These are phyloP conservation scores for Limonium bicolor DNA, from an alignment of 148 eudicot species.

Conservation along the genomic window DNA sequence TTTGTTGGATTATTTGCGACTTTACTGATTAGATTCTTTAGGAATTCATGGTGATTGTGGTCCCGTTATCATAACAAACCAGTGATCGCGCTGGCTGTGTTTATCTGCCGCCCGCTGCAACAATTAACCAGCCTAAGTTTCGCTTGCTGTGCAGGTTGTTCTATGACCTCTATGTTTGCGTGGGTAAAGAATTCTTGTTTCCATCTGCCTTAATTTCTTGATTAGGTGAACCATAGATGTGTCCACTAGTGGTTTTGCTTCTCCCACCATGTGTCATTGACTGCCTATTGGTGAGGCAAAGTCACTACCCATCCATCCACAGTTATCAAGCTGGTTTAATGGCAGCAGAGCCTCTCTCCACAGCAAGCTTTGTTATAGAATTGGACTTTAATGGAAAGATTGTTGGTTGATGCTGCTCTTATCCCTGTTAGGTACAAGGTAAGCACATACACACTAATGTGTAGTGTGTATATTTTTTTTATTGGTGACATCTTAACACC, in stretches of 20 bases:
- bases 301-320: conserved; percentile 53
- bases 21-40: too few relatives aligned
- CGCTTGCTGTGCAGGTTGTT: too few relatives aligned
- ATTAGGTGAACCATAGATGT: too few relatives aligned
- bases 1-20: too few relatives aligned
- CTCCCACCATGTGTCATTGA: conserved; percentile 23
- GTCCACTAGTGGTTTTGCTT: conserved; percentile 40
- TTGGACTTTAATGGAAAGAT: conserved; percentile 27
- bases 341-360: conserved; percentile 80
- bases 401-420: conserved; percentile 82
- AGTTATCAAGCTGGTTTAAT: conserved; percentile 59
- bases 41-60: too few relatives aligned
- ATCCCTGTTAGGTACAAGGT: conserved; percentile 99
- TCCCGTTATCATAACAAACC: too few relatives aligned
- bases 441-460: conserved; percentile 76
- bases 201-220: too few relatives aligned
- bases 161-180: too few relatives aligned
- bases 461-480: conserved; percentile 68
- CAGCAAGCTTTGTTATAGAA: conserved; percentile 33
- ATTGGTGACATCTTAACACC: conserved; percentile 31
- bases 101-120: too few relatives aligned
- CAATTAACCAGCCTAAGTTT: too few relatives aligned
- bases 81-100: too few relatives aligned
- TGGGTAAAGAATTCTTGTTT: too few relatives aligned
- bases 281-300: conserved; percentile 35